These are phyloP conservation scores for Coleophoma cylindrospora DNA, from an alignment of 2,329 filamentous ascomycete species.

Conservation along the genomic window DNA sequence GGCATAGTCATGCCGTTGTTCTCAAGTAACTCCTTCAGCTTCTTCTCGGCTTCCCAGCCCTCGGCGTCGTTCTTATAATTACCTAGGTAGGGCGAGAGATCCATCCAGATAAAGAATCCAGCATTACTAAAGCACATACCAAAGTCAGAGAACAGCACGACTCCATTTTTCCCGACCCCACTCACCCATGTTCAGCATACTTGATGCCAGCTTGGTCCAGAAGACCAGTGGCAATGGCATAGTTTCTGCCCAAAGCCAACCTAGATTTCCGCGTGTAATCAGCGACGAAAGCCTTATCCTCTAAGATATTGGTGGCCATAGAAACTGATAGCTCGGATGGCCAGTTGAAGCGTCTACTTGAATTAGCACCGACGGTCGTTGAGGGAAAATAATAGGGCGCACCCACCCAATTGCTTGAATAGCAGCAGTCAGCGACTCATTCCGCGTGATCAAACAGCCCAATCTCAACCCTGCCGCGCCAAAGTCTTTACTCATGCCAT, in stretches of 20 bases:
- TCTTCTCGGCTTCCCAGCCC: conserved; percentile 4
- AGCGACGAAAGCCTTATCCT: conserved; percentile 31
- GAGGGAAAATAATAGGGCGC: too few relatives aligned
- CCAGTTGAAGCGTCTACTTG: conserved; percentile 14
- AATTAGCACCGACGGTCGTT: not conserved
- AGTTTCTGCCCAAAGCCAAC: conserved; percentile 32
- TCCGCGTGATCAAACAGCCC: conserved; percentile 28
- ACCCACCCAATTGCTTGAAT: conserved; percentile 2
- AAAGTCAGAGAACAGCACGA: not conserved
- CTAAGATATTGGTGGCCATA: conserved; percentile 25
- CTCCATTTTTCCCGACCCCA: not conserved
- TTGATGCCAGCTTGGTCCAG: conserved; percentile 35
- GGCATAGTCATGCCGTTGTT: conserved; percentile 45
- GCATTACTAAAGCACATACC: conserved; percentile 35
- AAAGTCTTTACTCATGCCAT: conserved; percentile 31
- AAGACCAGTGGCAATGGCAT: conserved; percentile 31
- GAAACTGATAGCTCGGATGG: conserved; percentile 2
- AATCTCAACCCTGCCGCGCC: conserved; percentile 38
- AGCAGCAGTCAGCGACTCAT: conserved; percentile 9
- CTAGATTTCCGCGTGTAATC: conserved; percentile 36
- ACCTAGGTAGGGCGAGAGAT: conserved; percentile 40
- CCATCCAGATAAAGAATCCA: conserved; percentile 51
- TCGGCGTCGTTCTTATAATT: conserved; percentile 31
- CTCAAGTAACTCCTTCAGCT: conserved; percentile 27
- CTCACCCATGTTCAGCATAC: conserved; percentile 22